These are phyloP conservation scores for Aaosphaeria arxii DNA, from an alignment of 2,329 filamentous ascomycete species.

Conservation along the genomic window DNA sequence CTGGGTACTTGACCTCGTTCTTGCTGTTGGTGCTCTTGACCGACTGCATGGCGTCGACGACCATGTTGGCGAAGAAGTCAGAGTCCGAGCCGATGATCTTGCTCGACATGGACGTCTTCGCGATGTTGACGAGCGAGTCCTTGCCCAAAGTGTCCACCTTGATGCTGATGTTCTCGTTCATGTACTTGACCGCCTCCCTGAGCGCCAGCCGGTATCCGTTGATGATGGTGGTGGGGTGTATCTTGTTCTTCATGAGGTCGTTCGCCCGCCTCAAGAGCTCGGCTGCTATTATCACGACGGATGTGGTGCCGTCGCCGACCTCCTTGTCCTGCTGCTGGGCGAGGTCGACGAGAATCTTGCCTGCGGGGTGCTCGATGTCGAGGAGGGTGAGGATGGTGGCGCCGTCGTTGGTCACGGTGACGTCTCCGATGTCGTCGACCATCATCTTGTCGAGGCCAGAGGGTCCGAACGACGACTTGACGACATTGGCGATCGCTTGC, in stretches of 20 bases:
- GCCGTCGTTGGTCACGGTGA: slow-evolving; percentile 98
- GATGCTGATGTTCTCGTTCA: slow-evolving; percentile 96
- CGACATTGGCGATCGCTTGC: slow-evolving; percentile 95
- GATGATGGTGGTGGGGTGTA: slow-evolving; percentile 99
- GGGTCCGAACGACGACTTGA: slow-evolving; percentile 97
- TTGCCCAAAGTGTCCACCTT: slow-evolving; percentile 90
- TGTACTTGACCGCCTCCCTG: slow-evolving; percentile 95
- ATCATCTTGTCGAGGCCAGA: slow-evolving; percentile 99
- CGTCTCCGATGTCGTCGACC: slow-evolving; percentile 99
- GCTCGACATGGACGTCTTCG: slow-evolving; percentile 98
- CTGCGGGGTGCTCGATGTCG: slow-evolving; percentile 95
- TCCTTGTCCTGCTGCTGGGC: slow-evolving; percentile 99
- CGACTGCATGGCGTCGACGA: slow-evolving; percentile 91
- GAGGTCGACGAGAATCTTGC: slow-evolving; percentile 96
- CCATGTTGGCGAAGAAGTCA: slow-evolving; percentile 96
- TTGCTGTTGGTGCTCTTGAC: slow-evolving; percentile 92
- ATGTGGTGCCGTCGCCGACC: slow-evolving; percentile 96
- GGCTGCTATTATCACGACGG: slow-evolving; percentile 93
- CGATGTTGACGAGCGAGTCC: slow-evolving; percentile 89
- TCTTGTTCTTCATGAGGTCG: slow-evolving; percentile 99
- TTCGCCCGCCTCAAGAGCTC: slow-evolving; percentile 88
- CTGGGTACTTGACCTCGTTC: slow-evolving; percentile 91
- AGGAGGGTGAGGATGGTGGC: slow-evolving; percentile 93
- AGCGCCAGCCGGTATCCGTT: slow-evolving; percentile 95
- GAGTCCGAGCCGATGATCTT: slow-evolving; percentile 97